These are phyloP conservation scores for Evernia prunastri DNA, from an alignment of 495 filamentous ascomycete species.

Conservation along the genomic window DNA sequence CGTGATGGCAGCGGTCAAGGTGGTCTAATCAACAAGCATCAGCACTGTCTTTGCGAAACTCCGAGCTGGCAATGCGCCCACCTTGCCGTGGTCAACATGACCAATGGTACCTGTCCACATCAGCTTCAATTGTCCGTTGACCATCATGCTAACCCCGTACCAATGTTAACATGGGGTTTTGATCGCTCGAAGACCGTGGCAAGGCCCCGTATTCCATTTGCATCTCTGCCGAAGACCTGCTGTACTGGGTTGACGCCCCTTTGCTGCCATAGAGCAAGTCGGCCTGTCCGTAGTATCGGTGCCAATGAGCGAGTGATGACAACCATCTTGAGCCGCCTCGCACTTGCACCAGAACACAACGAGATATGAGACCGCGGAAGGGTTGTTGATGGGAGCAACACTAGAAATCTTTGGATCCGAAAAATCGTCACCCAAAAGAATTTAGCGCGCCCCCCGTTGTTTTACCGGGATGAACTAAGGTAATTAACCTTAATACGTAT, in stretches of 20 bases:
- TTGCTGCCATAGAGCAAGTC: conserved; percentile 54
- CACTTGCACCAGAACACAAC: neutral
- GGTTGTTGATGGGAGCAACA: neutral
- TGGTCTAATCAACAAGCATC: conserved; percentile 56
- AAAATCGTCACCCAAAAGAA: neutral
- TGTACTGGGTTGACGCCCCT: conserved; percentile 60
- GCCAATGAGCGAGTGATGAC: conserved; percentile 57
- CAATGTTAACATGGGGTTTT: conserved; percentile 98
- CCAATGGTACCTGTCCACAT: conserved; percentile 76
- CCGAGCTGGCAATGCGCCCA: conserved; percentile 31
- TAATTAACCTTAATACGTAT: too few species aligned
- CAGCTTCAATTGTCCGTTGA: conserved; percentile 11
- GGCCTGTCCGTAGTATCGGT: conserved; percentile 63
- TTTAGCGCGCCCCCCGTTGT: neutral
- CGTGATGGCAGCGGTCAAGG: conserved; percentile 95
- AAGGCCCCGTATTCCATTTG: conserved; percentile 63
- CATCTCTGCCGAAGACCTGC: conserved; percentile 60
- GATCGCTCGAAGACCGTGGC: conserved; percentile 77
- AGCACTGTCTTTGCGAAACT: conserved; percentile 1
- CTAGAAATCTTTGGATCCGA: neutral
- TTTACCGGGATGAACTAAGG: too few species aligned
- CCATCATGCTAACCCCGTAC: conserved; percentile 38
- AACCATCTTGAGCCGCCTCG: conserved; percentile 49
- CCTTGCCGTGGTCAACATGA: conserved; percentile 99
- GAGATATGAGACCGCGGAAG: neutral